These are phyloP conservation scores for Phytopythium chamaehyphon DNA, from an alignment of 352 stramenopile species.

Conservation along the genomic window DNA sequence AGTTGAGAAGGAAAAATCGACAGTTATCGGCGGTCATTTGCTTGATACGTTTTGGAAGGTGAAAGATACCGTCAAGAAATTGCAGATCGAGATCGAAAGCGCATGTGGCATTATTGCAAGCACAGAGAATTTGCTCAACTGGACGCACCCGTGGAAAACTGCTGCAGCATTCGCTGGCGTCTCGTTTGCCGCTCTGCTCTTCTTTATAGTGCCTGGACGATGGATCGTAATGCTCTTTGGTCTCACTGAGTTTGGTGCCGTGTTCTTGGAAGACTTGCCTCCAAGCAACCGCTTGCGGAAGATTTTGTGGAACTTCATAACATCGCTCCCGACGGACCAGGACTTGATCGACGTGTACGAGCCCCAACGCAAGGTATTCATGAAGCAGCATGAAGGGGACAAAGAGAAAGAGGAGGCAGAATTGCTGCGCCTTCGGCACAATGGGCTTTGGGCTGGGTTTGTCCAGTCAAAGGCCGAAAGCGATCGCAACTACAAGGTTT, in stretches of 20 bases:
- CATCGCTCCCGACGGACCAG: slow-evolving; percentile 74
- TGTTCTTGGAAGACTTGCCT: slow-evolving; percentile 71
- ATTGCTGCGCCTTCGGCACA: slow-evolving; percentile 47
- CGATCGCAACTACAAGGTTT: slow-evolving; percentile 69
- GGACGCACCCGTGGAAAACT: slow-evolving; percentile 86
- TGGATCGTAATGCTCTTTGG: slow-evolving; percentile 77
- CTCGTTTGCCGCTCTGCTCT: slow-evolving; percentile 42
- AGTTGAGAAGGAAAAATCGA: slow-evolving; percentile 57
- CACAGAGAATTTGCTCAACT: slow-evolving; percentile 84
- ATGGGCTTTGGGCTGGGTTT: slow-evolving; percentile 64
- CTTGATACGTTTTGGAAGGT: slow-evolving; percentile 82
- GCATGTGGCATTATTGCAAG: slow-evolving; percentile 67
- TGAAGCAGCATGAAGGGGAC: slow-evolving; percentile 36
- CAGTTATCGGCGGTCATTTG: slow-evolving; percentile 61
- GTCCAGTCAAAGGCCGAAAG: slow-evolving; percentile 58
- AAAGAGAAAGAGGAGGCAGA: slow-evolving; percentile 48
- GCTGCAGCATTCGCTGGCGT: slow-evolving; percentile 52
- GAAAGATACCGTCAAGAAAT: slow-evolving; percentile 72
- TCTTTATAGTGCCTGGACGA: slow-evolving; percentile 59
- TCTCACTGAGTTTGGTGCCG: slow-evolving; percentile 71
- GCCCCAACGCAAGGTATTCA: slow-evolving; percentile 54
- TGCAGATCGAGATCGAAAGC: slow-evolving; percentile 73
- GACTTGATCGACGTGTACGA: slow-evolving; percentile 79
- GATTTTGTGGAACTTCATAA: slow-evolving; percentile 78
- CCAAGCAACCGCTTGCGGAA: slow-evolving; percentile 77